A percentile compares a stretch with the other conserved stretches of the same genome.
Conservation (phyloP, 345 rosid species). For the Salix arbutifolia region DNA sequence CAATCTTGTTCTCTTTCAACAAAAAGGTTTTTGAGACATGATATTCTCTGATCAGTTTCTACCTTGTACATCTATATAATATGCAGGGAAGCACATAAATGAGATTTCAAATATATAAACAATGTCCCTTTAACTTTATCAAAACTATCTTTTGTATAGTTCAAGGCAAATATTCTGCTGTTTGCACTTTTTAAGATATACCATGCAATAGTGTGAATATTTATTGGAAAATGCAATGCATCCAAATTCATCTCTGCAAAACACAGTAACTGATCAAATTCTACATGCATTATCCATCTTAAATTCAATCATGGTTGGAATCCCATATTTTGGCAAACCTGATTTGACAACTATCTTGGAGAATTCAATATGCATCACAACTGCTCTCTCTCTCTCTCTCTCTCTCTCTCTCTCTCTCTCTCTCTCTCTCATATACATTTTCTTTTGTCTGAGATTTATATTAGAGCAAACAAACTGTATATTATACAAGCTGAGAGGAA, state of each 20-base stretch:
- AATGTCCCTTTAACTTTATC: background rate
- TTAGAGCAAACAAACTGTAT: background rate
- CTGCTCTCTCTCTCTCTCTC: background rate
- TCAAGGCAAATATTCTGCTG: background rate
- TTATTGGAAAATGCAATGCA: background rate
- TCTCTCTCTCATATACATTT: too few relatives aligned
- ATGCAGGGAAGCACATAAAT: too few relatives aligned
- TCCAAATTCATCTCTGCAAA: background rate
- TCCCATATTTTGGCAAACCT: background rate
- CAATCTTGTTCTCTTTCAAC: too few relatives aligned
- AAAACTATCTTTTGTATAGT: background rate
- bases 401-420: too few relatives aligned
- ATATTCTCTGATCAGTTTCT: too few relatives aligned
- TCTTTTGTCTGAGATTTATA: background rate
- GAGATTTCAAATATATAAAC: too few relatives aligned
- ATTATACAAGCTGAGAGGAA: background rate
- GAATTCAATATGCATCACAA: background rate
- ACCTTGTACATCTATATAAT: too few relatives aligned
- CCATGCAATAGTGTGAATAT: too few relatives aligned
- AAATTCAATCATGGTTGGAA: background rate
- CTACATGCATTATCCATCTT: background rate
- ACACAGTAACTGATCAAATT: background rate
- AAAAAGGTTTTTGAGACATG: too few relatives aligned
- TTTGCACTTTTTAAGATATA: background rate
- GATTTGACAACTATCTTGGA: background rate